These are phyloP conservation scores for Phytophthora pseudosyringae DNA, from an alignment of 352 stramenopile genomes.

Conservation along the genomic window DNA sequence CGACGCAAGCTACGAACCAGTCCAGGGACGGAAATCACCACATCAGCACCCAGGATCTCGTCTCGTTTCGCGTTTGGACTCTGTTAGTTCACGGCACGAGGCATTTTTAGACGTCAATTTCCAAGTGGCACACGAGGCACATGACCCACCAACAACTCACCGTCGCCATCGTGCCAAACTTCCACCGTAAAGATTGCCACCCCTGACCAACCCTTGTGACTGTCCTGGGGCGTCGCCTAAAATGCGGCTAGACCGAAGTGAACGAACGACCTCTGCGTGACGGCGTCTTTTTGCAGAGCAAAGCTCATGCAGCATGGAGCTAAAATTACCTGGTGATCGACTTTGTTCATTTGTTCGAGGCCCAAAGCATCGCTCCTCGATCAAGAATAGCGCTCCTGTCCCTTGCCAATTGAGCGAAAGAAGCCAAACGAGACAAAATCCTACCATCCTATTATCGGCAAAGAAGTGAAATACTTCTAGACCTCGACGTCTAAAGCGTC, in stretches of 20 bases:
- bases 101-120: no score
- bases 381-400: no score
- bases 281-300: neutral
- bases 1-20: conserved; percentile 21
- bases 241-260: neutral
- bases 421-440: neutral
- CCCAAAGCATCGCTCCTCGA: no score
- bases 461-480: conserved; percentile 17
- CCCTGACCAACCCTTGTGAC: neutral
- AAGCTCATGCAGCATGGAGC: neutral
- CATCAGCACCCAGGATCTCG: conserved; percentile 16
- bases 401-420: no score
- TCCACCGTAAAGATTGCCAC: no score
- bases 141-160: no score
- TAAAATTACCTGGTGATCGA: conserved; percentile 17
- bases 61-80: conserved; percentile 20
- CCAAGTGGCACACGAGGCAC: no score
- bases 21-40: conserved; percentile 21
- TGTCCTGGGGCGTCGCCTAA: neutral
- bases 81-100: neutral
- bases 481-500: conserved; percentile 37
- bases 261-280: neutral
- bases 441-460: conserved; percentile 3
- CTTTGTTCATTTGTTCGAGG: no score
- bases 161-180: no score